Evolutionary conservation across 1,284 basidiomycete genomes (phyloP), one percentile per base, ranked within the genome.

Genomic region (Moniliophthora roreri): DNA sequence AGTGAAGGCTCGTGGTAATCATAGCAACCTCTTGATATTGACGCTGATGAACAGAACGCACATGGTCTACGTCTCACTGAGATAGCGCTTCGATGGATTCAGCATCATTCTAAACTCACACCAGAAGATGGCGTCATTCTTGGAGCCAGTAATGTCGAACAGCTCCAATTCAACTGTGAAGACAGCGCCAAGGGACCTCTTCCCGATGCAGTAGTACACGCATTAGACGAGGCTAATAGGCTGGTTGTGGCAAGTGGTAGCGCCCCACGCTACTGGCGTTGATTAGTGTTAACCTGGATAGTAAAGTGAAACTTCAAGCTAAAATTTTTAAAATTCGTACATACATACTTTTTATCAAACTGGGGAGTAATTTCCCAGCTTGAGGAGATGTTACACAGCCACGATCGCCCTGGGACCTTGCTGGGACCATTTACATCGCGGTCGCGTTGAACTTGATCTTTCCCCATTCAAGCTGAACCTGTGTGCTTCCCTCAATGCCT

Each of bases 201-300:
- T 35, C 78, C 79, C 2, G 65, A 72, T 21, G 72, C 73, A 7
- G 70, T 77, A 4, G 63, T 74, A 13, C 52, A 66, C 34, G 60
- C 61, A 41, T 66, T 84, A n/a, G 77, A 83, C 54, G 71, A 79
- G 57, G 80, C 81, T 5, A 75, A 74, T 63, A 62, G 60, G 49
- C 68, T 77, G 16, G 76, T 80, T 2, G 74, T 73, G 16, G 68
- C 69, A 3, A 64, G 70, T 35, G 69, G 54, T 13, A 64, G 56
- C 42, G 69, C 70, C 28, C 78, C 81, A 0, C 61, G 65, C 21
- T 84, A 82, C 64, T 82, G 78, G 78, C 75, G 77, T 37, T 79
- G 58, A 69, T 46, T 16, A 28, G 11, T 32, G 6, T 18, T 39
- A 48, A 28, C 24, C 41, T 18, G 32, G 35, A 20, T 35, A 53